Evolutionary conservation across 805 yeast species (phyloP).

Genomic region (Saccharomycopsis selenospora): DNA sequence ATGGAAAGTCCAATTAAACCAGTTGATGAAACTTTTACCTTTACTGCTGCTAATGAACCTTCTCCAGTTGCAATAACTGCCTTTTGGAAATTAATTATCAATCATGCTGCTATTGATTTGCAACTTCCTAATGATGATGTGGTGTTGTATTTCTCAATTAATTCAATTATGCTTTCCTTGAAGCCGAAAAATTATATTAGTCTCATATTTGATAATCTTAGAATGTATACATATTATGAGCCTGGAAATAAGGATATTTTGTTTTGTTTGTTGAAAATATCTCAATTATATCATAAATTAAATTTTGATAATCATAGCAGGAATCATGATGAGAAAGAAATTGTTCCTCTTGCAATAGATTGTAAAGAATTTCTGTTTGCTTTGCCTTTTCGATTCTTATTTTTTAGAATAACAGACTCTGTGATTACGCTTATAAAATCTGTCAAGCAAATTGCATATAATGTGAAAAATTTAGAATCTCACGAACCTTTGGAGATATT

Average conservation of each 20-base stretch:
- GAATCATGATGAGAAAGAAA: not conserved
- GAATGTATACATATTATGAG: constrained; percentile 6
- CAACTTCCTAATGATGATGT: constrained; percentile 2
- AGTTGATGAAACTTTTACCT: no score
- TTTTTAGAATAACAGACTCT: constrained; percentile 47
- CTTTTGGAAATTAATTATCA: not conserved
- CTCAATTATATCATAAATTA: not conserved
- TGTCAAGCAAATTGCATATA: constrained; percentile 35
- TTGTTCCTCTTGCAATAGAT: not conserved
- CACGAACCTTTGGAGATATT: constrained; percentile 26
- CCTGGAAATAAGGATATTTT: not conserved
- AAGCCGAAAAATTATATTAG: not conserved
- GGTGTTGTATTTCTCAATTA: not conserved
- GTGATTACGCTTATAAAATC: constrained; percentile 43
- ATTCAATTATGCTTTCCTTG: not conserved
- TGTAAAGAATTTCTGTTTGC: constrained; percentile 11
- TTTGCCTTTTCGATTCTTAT: constrained; percentile 19
- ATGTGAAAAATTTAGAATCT: constrained; percentile 32
- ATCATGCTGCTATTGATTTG: not conserved
- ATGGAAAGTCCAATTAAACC: no score
- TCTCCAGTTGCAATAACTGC: no score
- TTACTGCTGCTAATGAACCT: no score
- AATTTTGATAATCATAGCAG: not conserved
- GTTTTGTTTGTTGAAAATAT: constrained; percentile 9
- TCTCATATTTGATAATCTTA: not conserved